Conservation (phyloP, 139 green algal genomes). For the Picochlorum costavermella region DNA sequence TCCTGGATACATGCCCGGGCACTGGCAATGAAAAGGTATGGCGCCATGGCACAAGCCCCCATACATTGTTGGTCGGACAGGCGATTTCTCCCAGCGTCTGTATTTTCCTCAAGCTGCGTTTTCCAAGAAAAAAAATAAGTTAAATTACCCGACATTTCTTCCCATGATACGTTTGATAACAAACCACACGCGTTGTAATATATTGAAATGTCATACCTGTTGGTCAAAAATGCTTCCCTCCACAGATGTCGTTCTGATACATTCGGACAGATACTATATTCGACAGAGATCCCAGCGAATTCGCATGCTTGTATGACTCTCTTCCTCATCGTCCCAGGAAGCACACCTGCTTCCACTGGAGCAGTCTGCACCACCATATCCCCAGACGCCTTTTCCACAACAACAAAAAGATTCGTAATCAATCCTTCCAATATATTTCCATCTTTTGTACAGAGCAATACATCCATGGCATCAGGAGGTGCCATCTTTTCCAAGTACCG, state of each 20-base stretch:
- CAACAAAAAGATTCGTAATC: conserved; percentile 42
- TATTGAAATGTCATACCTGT: conserved; percentile 15
- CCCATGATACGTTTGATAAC: no score
- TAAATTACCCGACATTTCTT: no score
- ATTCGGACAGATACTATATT: conserved; percentile 11
- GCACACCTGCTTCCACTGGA: conserved; percentile 12
- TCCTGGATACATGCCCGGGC: no score
- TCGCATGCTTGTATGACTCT: conserved; percentile 27
- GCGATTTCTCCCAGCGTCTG: conserved; percentile 11
- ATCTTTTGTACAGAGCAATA: conserved; percentile 26
- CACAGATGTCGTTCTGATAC: conserved; percentile 10
- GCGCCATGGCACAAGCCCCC: background rate
- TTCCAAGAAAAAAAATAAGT: conserved; percentile 3
- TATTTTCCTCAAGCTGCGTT: conserved; percentile 10
- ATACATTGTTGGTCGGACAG: conserved; percentile 10
- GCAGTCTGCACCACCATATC: background rate
- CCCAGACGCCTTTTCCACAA: conserved; percentile 1
- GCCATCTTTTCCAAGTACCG: conserved; percentile 7
- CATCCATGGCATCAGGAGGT: conserved; percentile 12
- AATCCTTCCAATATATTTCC: conserved; percentile 39
- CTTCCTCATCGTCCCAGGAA: conserved; percentile 24
- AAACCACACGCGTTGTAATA: no score
- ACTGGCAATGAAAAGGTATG: no score
- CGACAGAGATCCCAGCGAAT: conserved; percentile 16
- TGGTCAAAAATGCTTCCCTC: conserved; percentile 45